A percentile compares a stretch with the other conserved stretches of the same genome.
Conservation (phyloP, 257 asterid genomes). For the Sherardia arvensis region DNA sequence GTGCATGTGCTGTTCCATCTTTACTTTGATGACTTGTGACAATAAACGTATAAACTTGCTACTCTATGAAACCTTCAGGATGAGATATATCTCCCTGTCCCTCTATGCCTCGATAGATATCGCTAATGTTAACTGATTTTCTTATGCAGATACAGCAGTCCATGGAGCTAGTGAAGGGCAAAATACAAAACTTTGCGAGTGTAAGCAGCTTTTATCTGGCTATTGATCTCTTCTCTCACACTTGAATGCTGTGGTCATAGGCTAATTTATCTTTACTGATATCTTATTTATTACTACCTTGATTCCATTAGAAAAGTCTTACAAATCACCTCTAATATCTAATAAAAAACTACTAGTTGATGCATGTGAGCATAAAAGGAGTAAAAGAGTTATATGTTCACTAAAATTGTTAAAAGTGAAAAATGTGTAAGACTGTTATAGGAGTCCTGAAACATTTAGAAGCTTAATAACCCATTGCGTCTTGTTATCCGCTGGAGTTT, state of each 20-base stretch:
- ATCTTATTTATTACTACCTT: background rate
- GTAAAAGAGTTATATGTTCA: background rate
- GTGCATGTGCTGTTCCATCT: background rate
- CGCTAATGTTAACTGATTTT: constrained; percentile 13
- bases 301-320: background rate
- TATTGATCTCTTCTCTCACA: background rate
- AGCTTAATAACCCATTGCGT: background rate
- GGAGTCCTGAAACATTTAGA: background rate
- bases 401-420: background rate
- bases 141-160: constrained; percentile 49
- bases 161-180: constrained; percentile 42
- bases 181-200: constrained; percentile 31
- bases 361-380: background rate
- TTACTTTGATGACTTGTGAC: background rate
- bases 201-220: background rate
- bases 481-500: background rate
- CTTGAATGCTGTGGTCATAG: background rate
- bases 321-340: background rate
- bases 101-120: background rate
- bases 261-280: background rate
- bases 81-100: constrained; percentile 2
- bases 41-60: background rate
- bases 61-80: background rate
- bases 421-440: background rate
- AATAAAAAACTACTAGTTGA: background rate